Evolutionary conservation across 164 flowering plant genomes (phyloP), one percentile per base, ranked within the genome.

Genomic region (Pachysandra terminalis): DNA sequence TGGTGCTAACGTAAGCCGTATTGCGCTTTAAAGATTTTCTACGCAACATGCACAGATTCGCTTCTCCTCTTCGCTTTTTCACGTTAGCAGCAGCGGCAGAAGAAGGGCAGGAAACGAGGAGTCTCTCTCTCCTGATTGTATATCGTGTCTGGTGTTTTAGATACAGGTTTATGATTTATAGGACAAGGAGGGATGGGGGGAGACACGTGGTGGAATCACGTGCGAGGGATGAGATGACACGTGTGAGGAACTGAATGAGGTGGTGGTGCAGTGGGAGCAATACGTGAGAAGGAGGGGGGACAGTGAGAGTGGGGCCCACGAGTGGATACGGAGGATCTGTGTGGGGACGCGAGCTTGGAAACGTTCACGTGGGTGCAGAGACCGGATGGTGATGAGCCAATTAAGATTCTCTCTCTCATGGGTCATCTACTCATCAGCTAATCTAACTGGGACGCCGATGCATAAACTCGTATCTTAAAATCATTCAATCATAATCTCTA

Each of bases 1-100:
- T 63, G 78, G 78, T 65, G 80, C 79, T 76, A 84, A 81, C 85
- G 87, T 86, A 85, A 81, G 85, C 79, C 65, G 73, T 74, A 78
- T 80, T 80, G 55, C 75, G 61, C 87, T 85, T 81, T 80, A 80
- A 74, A 79, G 90, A 87, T 87, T 74, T 82, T 51, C 75, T 78
- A 71, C 81, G 79, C 78, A 84, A 80, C 83, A 85, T 78, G 86
- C 81, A 80, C 75, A 81, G 85, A 79, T 81, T 81, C 81, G 37
- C 22, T 64, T 15, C 59, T 41, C 58, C 26, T 53, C 10, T n/a
- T 26, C 19, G 16, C n/a, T 59, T 61, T 27, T 56, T 45, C 25
- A 61, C 59, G 53, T 61, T 49, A 28, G 48, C n/a, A n/a, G n/a
- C n/a, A n/a, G n/a, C n/a, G 9, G 48, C 22, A 32, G 35, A 3